Conservation (phyloP, 192 early-diverging fungal genomes). For the Entophlyctis helioformis region DNA sequence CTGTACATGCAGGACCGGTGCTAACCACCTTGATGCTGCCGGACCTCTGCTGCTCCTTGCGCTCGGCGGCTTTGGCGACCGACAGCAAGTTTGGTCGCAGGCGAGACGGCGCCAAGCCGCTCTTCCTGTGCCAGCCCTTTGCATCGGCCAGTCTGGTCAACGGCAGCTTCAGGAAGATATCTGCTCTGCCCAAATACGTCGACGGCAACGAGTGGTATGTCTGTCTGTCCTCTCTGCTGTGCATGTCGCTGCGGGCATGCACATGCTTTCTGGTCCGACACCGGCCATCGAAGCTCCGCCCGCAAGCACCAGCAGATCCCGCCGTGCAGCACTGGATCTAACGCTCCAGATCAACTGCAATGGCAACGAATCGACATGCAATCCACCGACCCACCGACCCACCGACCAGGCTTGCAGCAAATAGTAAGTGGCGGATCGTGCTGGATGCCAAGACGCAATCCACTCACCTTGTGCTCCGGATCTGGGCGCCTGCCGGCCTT, state of each 20-base stretch:
- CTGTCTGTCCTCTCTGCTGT: constrained; percentile 3
- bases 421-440: constrained; percentile 7
- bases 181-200: constrained; percentile 80
- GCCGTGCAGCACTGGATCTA: background rate
- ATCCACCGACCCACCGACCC: too few relatives aligned
- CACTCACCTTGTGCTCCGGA: background rate
- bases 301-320: background rate
- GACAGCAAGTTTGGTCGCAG: too few relatives aligned
- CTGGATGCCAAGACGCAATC: background rate
- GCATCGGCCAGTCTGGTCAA: constrained; percentile 74
- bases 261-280: background rate
- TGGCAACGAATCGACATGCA: too few relatives aligned
- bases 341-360: too few relatives aligned
- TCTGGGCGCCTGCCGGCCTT: background rate
- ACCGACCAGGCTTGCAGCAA: constrained; percentile 21
- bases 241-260: background rate
- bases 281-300: background rate
- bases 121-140: constrained; percentile 31
- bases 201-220: constrained; percentile 89
- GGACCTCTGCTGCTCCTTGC: too few relatives aligned
- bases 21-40: too few relatives aligned
- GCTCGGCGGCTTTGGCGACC: too few relatives aligned
- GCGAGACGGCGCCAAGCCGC: constrained; percentile 11
- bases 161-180: constrained; percentile 83
- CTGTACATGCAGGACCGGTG: too few relatives aligned